Base-by-base conservation (phyloP, 495 filamentous ascomycete genomes). In the Rhypophila decipiens region DNA sequence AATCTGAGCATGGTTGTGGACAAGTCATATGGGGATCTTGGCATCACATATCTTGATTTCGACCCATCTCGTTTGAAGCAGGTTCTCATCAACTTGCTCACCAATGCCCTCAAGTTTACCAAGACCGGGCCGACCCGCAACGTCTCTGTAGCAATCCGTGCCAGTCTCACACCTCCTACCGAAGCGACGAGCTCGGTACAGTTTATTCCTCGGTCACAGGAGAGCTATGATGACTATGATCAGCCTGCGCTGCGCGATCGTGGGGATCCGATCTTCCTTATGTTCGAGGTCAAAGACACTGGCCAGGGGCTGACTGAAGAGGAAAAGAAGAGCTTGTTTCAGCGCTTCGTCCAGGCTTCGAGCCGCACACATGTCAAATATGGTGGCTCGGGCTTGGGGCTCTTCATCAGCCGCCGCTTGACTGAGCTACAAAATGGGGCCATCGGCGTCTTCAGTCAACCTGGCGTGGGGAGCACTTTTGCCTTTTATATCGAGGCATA, bases 51-150 rank as follows among this genome's bases (percentile, higher is more conserved):
- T 73, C 79, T 89, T 7, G 68, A 76, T 31, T 69, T 85, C 13
- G 87, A 93, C 63, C 82, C 86, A 0, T 79, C 78, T 7, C 67
- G 84, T 7, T 76, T 90, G 41, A 74, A 82, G 46, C 87, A 90
- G 57, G 82, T 90, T 2, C 67, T 84, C 3, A 82, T 87, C 51
- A 88, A 88, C 51, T 70, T 88, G 1, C 62, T 84, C 42, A 82
- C 80, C 0, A 88, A 87, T 50, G 80, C 85, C 1, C 83, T 89
- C 48, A 89, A 89, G 55, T 89, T 88, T 52, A 88, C 84, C 2
- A 81, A 77, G 71, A 61, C 65, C 47, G 64, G 62, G 1, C 51
- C 53, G 10, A 60, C 50, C 4, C 54, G 64, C 19, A 64, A 67
- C 35, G 65, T 69, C n/a, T 58, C 62, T 7, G 61, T 69, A 10